Conservation (phyloP, 331 rosid genomes). For the Erythrophleum ivorense region DNA sequence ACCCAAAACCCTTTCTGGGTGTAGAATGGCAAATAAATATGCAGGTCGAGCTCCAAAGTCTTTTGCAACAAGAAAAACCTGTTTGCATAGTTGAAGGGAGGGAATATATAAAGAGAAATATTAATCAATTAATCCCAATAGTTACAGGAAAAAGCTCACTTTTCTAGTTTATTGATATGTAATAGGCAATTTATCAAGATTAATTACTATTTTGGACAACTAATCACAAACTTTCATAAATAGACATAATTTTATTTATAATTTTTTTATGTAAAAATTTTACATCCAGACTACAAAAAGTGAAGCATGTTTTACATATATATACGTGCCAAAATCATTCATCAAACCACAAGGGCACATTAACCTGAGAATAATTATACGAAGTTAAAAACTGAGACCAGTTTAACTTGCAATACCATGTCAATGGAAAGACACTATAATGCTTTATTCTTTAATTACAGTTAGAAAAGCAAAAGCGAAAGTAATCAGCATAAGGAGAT, state of each 20-base stretch:
- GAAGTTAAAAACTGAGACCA: neutral
- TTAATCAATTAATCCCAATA: neutral
- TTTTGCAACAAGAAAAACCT: conserved; percentile 74
- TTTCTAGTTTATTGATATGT: neutral
- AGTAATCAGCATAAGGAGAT: neutral
- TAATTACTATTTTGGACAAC: neutral
- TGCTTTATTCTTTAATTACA: neutral
- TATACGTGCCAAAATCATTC: neutral
- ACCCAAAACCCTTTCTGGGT: conserved; percentile 68
- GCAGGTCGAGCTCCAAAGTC: conserved; percentile 75
- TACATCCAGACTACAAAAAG: neutral
- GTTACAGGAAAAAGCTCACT: neutral
- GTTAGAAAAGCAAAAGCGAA: neutral
- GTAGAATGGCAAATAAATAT: conserved; percentile 55
- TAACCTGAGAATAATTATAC: neutral
- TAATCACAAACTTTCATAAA: neutral
- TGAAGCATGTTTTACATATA: neutral
- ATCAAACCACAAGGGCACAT: neutral
- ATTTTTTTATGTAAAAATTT: neutral
- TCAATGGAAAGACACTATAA: neutral
- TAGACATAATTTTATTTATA: neutral
- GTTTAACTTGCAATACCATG: neutral
- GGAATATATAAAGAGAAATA: neutral
- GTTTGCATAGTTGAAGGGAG: neutral
- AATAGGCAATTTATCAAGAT: neutral